phyloP scores from a whole-genome alignment of 23 red algal species.

The Cyanidioschyzon merolae region DNA sequence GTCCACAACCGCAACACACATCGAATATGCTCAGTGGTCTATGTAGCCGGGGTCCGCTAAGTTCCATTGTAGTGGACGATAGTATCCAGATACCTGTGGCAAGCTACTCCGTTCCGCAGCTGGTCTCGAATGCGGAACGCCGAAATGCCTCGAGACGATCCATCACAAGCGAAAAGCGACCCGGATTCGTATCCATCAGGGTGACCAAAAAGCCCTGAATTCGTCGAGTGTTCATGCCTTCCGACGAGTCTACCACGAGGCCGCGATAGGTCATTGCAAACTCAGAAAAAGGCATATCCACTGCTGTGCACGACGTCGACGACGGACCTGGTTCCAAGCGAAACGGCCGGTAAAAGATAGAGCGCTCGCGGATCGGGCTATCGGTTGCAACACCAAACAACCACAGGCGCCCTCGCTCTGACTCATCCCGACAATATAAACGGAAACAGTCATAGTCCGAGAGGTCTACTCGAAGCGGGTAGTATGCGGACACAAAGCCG shows the following conservation, averaged over 20 bases:
- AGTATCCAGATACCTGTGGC: no score
- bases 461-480: neutral
- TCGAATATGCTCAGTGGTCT: no score
- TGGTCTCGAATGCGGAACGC: no score
- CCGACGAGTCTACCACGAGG: neutral
- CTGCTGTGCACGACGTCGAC: neutral
- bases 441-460: neutral
- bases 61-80: no score
- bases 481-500: neutral
- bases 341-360: constrained; percentile 1
- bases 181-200: neutral
- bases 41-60: no score
- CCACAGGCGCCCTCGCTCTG: neutral
- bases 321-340: neutral
- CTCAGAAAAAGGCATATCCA: neutral
- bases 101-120: no score
- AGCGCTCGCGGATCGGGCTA: neutral
- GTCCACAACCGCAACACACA: no score
- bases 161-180: neutral
- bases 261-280: neutral
- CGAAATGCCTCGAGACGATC: neutral
- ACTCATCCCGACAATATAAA: neutral
- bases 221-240: neutral
- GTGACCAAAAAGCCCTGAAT: constrained; percentile 3
- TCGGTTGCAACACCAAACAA: constrained; percentile 11